Percentiles rank a stretch among this genome's conserved stretches.
Evolutionary conservation across 106 monocot genomes (phyloP).

Genomic region (Xerophyta viscosa): DNA sequence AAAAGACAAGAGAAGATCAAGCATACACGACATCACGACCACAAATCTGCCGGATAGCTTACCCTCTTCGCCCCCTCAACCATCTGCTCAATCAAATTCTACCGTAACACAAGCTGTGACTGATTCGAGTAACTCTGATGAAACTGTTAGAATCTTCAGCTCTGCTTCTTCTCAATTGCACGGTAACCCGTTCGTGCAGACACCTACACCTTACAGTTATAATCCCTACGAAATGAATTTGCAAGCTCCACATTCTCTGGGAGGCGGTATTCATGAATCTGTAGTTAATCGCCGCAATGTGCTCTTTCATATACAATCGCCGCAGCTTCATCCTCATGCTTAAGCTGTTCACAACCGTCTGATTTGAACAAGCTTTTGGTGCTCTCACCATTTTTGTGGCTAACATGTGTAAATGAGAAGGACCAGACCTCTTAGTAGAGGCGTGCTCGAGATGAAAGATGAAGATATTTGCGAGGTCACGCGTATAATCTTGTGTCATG

Average conservation of each 20-base stretch:
- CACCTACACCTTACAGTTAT: conserved; percentile 11
- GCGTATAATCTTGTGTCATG: no score
- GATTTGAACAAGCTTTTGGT: no score
- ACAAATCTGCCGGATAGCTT: conserved; percentile 15
- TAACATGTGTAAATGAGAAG: not conserved
- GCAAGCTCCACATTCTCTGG: conserved; percentile 18
- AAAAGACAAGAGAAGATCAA: conserved; percentile 37
- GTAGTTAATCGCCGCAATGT: conserved; percentile 15
- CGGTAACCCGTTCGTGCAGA: not conserved
- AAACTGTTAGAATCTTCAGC: conserved; percentile 13
- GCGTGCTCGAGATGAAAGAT: no score
- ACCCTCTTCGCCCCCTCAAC: conserved; percentile 4
- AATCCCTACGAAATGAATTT: conserved; percentile 25
- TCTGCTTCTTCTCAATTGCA: conserved; percentile 1
- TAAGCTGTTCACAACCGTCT: no score
- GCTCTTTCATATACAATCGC: conserved; percentile 21
- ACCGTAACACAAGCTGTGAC: not conserved
- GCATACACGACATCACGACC: conserved; percentile 41
- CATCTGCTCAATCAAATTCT: conserved; percentile 10
- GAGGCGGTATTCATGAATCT: conserved; percentile 7
- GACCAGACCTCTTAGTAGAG: no score
- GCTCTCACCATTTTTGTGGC: not conserved
- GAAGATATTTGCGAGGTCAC: no score
- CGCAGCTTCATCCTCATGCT: conserved; percentile 9
- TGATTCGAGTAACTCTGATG: conserved; percentile 26